Base-by-base conservation (phyloP, 257 asterid genomes). In the Nicotiana obtusifolia region DNA sequence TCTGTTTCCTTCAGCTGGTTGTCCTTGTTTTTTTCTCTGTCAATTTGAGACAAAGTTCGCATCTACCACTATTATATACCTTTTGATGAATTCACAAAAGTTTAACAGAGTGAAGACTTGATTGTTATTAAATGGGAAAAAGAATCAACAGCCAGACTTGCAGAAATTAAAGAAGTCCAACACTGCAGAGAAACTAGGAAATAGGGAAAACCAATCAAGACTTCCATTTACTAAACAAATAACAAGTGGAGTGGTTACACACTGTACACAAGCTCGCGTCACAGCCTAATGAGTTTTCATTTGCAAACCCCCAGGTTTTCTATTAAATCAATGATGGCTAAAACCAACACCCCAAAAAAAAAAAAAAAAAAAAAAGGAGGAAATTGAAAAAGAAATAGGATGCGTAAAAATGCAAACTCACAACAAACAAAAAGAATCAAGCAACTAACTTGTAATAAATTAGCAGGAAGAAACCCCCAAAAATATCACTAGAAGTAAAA, bases 351-450 rank as follows among this genome's bases (percentile, higher is more conserved):
- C n/a, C n/a, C n/a, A 56, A 16, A 62, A 81, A 78, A 41, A 68
- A 82, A n/a, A n/a, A n/a, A n/a, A n/a, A n/a, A n/a, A n/a, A n/a
- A n/a, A n/a, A n/a, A n/a, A n/a, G n/a, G n/a, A n/a, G n/a, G n/a
- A n/a, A 82, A 22, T 41, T 41, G 49, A 59, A 68, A 79, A 19
- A 67, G 20, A 81, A 52, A 30, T 53, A 83, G 44, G 80, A 75
- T 14, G 80, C 62, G 14, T 30, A 41, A 35, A 81, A 85, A 65
- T 80, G 86, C 90, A 92, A 86, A 83, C 92, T 89, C 98, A 86
- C 92, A 81, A 86, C 91, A 89, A 87, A 89, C 91, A 78, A 84
- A 91, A 93, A 85, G 87, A 93, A 89, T 57, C 83, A 87, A 86
- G 81, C 78, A 85, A 82, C 85, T 88, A 81, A 82, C 86, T 88